phyloP scores from a whole-genome alignment of 768 basidiomycete genomes.

The Lentinula edodes region DNA sequence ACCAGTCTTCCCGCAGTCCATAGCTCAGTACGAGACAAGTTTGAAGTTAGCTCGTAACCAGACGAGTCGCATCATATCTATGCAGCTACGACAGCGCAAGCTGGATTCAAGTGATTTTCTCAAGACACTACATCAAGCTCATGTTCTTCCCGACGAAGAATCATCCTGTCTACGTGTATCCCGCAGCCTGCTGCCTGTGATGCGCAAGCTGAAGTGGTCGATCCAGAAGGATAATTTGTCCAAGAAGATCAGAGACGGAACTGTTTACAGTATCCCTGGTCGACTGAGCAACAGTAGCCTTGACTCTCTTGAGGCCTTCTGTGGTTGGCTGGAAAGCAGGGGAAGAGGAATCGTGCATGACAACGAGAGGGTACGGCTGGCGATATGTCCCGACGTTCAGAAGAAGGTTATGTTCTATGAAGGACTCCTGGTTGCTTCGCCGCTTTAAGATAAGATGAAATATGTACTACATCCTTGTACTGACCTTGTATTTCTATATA shows the following conservation, averaged over 20 bases:
- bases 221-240: conserved; percentile 59
- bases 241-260: conserved; percentile 45
- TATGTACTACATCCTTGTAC: too few relatives aligned
- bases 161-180: conserved; percentile 52
- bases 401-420: conserved; percentile 61
- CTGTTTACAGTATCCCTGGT: conserved; percentile 15
- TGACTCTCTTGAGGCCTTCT: conserved; percentile 31
- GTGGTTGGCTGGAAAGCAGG: conserved; percentile 52
- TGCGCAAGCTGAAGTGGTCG: conserved; percentile 69
- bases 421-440: background rate
- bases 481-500: background rate
- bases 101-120: conserved; percentile 26
- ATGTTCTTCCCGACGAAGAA: conserved; percentile 60
- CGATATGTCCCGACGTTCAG: conserved; percentile 60
- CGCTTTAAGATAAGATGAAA: too few relatives aligned
- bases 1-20: conserved; percentile 41
- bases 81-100: conserved; percentile 46
- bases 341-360: conserved; percentile 50
- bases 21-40: conserved; percentile 59
- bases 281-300: conserved; percentile 8
- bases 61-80: conserved; percentile 45
- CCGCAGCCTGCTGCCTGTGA: conserved; percentile 54
- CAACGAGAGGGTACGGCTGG: conserved; percentile 60
- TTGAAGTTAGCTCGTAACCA: conserved; percentile 48
- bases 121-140: conserved; percentile 39